A percentile compares a stretch with the other conserved stretches of the same genome.
These are phyloP conservation scores for Monilinia vaccinii-corymbosi DNA, from an alignment of 2,329 filamentous ascomycete species.

Conservation along the genomic window DNA sequence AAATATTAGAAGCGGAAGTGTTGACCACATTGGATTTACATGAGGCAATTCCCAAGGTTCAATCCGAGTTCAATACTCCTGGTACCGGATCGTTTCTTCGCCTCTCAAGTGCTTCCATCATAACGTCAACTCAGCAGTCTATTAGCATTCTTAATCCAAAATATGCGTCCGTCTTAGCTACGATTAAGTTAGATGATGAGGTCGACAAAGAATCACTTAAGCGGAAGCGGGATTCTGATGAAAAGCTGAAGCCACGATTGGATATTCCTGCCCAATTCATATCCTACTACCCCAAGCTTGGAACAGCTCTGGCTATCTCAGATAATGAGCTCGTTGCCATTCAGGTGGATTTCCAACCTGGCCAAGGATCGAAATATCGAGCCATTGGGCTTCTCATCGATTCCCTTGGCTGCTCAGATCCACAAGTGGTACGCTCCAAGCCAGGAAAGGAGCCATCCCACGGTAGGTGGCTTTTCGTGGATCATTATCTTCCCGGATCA, in stretches of 20 bases:
- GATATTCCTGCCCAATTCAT: constrained; percentile 32
- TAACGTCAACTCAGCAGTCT: constrained; percentile 48
- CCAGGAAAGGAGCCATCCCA: constrained; percentile 7
- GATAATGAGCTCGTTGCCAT: constrained; percentile 57
- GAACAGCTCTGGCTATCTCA: constrained; percentile 56
- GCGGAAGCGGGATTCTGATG: constrained; percentile 22
- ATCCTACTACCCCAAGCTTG: constrained; percentile 56
- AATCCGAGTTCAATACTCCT: constrained; percentile 43
- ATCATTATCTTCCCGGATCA: constrained; percentile 22
- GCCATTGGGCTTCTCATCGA: constrained; percentile 60
- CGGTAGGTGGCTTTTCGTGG: constrained; percentile 18
- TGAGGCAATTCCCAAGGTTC: constrained; percentile 50
- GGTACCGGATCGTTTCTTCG: constrained; percentile 54
- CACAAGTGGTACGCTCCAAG: constrained; percentile 26
- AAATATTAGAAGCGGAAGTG: constrained; percentile 45
- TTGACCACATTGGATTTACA: constrained; percentile 57
- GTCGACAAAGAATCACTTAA: constrained; percentile 13
- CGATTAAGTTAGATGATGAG: constrained; percentile 28
- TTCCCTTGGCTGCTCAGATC: constrained; percentile 58
- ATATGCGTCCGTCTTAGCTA: constrained; percentile 44
- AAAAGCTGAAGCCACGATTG: constrained; percentile 6
- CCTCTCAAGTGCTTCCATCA: constrained; percentile 55
- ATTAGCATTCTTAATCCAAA: constrained; percentile 61
- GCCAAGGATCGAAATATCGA: constrained; percentile 45
- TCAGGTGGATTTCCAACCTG: constrained; percentile 55